A percentile compares a stretch with the other conserved stretches of the same genome.
phyloP scores from a whole-genome alignment of 306 rosid genomes.

The Inga leiocalycina region DNA sequence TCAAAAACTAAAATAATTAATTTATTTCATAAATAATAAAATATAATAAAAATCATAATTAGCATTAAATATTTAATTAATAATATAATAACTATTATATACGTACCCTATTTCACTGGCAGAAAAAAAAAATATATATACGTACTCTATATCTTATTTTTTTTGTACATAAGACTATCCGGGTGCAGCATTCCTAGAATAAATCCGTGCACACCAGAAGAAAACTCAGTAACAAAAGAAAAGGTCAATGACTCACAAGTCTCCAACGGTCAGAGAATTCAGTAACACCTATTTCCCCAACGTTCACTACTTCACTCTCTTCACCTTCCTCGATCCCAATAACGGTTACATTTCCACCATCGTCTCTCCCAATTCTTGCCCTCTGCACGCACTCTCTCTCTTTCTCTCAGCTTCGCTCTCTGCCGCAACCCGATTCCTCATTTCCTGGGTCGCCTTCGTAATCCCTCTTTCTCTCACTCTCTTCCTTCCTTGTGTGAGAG shows the following conservation, averaged over 20 bases:
- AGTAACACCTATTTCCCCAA: conserved; percentile 28
- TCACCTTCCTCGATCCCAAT: conserved; percentile 6
- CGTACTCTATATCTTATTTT: no score
- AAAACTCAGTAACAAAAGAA: neutral
- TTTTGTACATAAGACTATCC: neutral
- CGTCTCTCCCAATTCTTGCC: conserved; percentile 11
- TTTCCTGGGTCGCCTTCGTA: conserved; percentile 5
- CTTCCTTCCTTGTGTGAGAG: neutral
- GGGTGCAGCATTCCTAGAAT: neutral
- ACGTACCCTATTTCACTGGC: no score
- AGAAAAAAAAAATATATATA: no score
- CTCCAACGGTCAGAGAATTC: conserved; percentile 71
- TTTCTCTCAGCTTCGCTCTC: neutral
- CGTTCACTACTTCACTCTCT: conserved; percentile 39
- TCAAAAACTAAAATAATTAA: no score
- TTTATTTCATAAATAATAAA: no score
- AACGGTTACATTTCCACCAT: conserved; percentile 62
- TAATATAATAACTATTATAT: no score
- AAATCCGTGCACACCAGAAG: neutral
- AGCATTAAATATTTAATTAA: no score
- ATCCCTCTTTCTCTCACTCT: conserved; percentile 15
- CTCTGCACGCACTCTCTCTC: neutral
- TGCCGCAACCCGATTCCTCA: neutral
- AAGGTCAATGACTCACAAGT: neutral
- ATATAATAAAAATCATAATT: no score